These are phyloP conservation scores for Planoprotostelium fungivorum DNA, from an alignment of 78 protist genomes.

Conservation along the genomic window DNA sequence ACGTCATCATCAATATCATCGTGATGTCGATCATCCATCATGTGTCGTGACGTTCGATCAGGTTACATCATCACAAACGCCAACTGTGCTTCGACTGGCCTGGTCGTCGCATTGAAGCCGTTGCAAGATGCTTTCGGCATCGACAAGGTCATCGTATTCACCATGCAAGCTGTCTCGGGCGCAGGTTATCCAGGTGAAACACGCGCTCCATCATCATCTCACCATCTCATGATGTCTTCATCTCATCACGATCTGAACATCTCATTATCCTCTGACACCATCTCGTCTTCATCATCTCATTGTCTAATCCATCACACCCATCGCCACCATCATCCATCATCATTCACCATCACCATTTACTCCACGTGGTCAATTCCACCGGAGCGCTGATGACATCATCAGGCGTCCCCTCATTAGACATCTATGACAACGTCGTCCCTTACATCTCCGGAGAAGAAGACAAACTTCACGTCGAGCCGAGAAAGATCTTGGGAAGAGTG, in stretches of 20 bases:
- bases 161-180: slow-evolving; percentile 73
- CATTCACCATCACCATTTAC: too few species aligned
- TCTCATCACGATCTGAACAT: neutral
- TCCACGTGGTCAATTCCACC: too few species aligned
- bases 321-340: too few species aligned
- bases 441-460: slow-evolving; percentile 68
- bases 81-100: slow-evolving; percentile 68
- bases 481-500: slow-evolving; percentile 49
- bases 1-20: neutral
- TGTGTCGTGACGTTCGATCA: too few species aligned
- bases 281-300: neutral
- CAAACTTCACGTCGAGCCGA: slow-evolving; percentile 50
- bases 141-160: slow-evolving; percentile 31
- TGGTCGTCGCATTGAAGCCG: slow-evolving; percentile 51
- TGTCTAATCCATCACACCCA: neutral
- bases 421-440: slow-evolving; percentile 63
- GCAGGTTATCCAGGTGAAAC: slow-evolving; percentile 70
- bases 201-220: neutral
- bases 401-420: slow-evolving; percentile 58
- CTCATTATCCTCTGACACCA: too few species aligned
- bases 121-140: slow-evolving; percentile 44
- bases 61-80: slow-evolving; percentile 66
- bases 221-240: neutral
- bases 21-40: too few species aligned
- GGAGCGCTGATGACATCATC: neutral